phyloP scores from a whole-genome alignment of 331 rosid species.

The Rhamnella rubrinervis region DNA sequence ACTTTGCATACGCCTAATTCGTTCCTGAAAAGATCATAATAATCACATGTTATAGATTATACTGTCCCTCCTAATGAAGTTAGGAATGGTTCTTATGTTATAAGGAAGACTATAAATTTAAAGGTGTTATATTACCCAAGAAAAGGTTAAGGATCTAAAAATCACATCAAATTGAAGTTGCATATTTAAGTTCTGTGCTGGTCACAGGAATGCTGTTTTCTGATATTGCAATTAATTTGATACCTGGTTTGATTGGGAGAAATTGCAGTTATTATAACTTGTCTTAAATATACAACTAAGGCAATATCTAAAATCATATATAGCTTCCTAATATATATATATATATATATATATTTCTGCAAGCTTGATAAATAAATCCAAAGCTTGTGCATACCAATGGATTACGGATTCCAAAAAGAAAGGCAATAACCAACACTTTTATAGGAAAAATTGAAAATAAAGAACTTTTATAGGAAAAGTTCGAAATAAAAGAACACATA shows the following conservation, averaged over 20 bases:
- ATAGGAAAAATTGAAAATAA: background rate
- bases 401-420: background rate
- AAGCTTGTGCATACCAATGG: background rate
- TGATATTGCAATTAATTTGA: background rate
- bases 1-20: conserved; percentile 91
- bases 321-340: background rate
- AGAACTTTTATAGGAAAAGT: background rate
- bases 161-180: background rate
- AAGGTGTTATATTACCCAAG: background rate
- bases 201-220: background rate
- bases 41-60: background rate
- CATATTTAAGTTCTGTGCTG: background rate
- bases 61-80: conserved; percentile 1
- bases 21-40: conserved; percentile 54
- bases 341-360: too few species aligned
- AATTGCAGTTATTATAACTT: too few species aligned
- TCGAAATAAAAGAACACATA: background rate
- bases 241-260: background rate
- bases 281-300: too few species aligned
- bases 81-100: background rate
- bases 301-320: background rate
- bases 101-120: too few species aligned
- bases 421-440: background rate
- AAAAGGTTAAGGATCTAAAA: background rate
- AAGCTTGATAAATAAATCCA: background rate